Evolutionary conservation across 768 basidiomycete species (phyloP).

Genomic region (Clitopilus hobsonii): DNA sequence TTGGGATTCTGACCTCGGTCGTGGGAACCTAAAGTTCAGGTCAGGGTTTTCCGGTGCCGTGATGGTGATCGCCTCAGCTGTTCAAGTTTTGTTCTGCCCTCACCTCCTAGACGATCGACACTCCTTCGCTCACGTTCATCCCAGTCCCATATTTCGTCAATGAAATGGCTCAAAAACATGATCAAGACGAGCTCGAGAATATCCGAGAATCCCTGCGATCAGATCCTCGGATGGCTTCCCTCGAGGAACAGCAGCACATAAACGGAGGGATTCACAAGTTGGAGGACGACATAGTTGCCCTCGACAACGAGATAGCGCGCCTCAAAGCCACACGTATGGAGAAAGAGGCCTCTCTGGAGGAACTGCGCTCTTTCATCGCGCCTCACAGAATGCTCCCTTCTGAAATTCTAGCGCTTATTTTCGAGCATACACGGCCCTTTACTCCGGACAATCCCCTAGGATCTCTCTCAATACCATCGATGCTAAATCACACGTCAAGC

Average conservation of each 20-base stretch:
- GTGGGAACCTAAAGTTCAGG: no score
- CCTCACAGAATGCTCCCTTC: neutral
- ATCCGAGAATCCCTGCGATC: no score
- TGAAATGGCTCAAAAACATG: no score
- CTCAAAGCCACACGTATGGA: neutral
- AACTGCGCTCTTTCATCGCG: neutral
- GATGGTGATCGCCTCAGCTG: no score
- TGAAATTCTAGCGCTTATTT: neutral
- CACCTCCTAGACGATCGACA: no score
- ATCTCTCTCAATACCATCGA: neutral
- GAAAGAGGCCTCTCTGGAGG: neutral
- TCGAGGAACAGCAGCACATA: neutral
- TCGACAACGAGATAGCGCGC: neutral
- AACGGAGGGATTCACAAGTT: neutral
- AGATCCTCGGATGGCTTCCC: neutral
- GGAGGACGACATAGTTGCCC: neutral
- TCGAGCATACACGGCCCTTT: neutral
- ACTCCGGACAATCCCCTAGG: neutral
- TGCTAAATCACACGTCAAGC: neutral
- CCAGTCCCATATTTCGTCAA: no score
- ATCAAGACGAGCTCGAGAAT: no score
- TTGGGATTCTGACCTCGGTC: no score
- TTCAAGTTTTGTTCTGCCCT: no score
- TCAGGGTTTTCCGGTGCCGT: no score
- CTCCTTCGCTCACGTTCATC: no score